A percentile compares a stretch with the other conserved stretches of the same genome.
Conservation (phyloP, 768 basidiomycete species). For the Suillus subaureus region DNA sequence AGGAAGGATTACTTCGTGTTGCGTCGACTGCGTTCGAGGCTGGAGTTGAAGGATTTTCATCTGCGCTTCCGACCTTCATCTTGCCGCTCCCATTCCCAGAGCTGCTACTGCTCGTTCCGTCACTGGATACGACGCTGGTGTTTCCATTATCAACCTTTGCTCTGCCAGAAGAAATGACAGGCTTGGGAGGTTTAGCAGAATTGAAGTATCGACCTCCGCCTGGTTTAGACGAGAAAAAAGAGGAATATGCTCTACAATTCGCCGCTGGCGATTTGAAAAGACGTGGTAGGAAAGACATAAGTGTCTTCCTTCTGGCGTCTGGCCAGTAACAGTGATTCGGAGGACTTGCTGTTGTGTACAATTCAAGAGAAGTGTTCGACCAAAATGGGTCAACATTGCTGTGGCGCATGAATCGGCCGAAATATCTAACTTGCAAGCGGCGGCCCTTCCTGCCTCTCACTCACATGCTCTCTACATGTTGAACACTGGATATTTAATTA, state of each 20-base stretch:
- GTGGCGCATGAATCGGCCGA: background rate
- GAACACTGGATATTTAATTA: background rate
- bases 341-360: slow-evolving; percentile 2
- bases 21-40: slow-evolving; percentile 16
- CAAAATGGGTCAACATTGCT: background rate
- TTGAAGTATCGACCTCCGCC: slow-evolving; percentile 78
- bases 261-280: slow-evolving; percentile 50
- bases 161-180: slow-evolving; percentile 38
- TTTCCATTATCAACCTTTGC: slow-evolving; percentile 46
- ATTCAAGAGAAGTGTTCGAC: background rate
- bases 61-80: slow-evolving; percentile 21
- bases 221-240: slow-evolving; percentile 77
- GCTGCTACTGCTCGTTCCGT: slow-evolving; percentile 22
- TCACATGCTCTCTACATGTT: background rate
- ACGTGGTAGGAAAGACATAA: slow-evolving; percentile 57
- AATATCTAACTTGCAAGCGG: too few relatives aligned
- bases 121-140: slow-evolving; percentile 33
- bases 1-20: slow-evolving; percentile 23
- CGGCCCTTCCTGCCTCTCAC: background rate
- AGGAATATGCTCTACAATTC: slow-evolving; percentile 66
- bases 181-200: slow-evolving; percentile 65
- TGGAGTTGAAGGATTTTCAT: slow-evolving; percentile 29
- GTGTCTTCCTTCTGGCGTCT: slow-evolving; percentile 8
- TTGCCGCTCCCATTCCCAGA: slow-evolving; percentile 15
- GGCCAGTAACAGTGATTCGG: background rate